A percentile compares a stretch with the other conserved stretches of the same genome.
Evolutionary conservation across 371 early-diverging fungal genomes (phyloP).

Genomic region (Mucor lusitanicus): DNA sequence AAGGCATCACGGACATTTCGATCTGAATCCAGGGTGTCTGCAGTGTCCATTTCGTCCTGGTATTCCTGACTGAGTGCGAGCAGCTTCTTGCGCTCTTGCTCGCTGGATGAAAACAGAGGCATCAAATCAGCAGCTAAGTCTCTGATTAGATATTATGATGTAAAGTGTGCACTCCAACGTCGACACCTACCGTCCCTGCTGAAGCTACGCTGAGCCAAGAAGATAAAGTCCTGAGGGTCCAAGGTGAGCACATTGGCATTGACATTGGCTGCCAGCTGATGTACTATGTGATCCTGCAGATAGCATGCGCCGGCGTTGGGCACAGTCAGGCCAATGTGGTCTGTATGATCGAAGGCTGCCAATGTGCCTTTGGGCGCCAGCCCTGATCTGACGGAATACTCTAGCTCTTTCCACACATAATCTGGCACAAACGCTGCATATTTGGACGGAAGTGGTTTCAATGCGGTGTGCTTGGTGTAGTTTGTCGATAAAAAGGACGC

Average conservation of each 20-base stretch:
- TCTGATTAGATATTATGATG: background rate
- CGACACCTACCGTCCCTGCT: slow-evolving; percentile 25
- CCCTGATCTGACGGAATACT: slow-evolving; percentile 28
- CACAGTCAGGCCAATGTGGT: slow-evolving; percentile 33
- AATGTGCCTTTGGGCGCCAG: slow-evolving; percentile 31
- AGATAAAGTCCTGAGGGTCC: slow-evolving; percentile 53
- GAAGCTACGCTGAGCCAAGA: slow-evolving; percentile 43
- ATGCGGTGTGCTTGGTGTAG: slow-evolving; percentile 5
- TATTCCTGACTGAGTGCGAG: slow-evolving; percentile 13
- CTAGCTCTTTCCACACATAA: slow-evolving; percentile 36
- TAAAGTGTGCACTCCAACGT: background rate
- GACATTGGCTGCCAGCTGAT: slow-evolving; percentile 23
- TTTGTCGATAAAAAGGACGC: slow-evolving; percentile 17
- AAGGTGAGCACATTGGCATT: slow-evolving; percentile 38
- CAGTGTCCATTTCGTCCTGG: background rate
- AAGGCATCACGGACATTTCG: background rate
- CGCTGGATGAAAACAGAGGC: slow-evolving; percentile 14
- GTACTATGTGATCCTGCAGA: slow-evolving; percentile 39
- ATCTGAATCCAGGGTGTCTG: slow-evolving; percentile 2
- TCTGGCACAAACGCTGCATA: slow-evolving; percentile 27
- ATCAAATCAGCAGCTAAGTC: slow-evolving; percentile 16
- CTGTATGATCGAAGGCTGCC: slow-evolving; percentile 33
- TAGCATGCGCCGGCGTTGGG: slow-evolving; percentile 39
- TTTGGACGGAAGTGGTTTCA: background rate
- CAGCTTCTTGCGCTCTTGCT: slow-evolving; percentile 18